Percentiles rank a stretch among this genome's conserved stretches.
These are phyloP conservation scores for Curvularia sp. DNA, from an alignment of 2,329 filamentous ascomycete species.

Conservation along the genomic window DNA sequence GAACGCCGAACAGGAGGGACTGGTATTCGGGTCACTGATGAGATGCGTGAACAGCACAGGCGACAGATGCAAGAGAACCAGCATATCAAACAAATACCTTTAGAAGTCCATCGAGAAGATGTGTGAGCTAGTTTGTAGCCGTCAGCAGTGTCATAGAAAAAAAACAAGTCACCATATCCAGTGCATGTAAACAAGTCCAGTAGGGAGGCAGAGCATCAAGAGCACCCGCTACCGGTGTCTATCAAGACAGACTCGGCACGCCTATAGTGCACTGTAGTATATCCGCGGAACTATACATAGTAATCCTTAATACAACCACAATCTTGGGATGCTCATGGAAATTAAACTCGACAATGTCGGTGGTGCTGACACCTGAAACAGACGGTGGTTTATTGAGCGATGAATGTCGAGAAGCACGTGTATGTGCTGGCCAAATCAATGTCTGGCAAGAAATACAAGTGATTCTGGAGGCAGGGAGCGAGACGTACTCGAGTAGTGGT, in stretches of 20 bases:
- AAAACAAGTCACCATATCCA: background rate
- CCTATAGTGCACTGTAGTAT: background rate
- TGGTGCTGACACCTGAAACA: background rate
- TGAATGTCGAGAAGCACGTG: background rate
- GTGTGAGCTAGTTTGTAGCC: background rate
- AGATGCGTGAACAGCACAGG: constrained; percentile 12
- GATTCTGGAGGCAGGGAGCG: background rate
- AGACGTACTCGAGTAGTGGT: background rate
- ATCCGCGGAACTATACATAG: background rate
- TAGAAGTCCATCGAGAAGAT: background rate
- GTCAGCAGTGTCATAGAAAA: background rate
- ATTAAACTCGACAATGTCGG: background rate
- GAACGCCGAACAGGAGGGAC: constrained; percentile 9
- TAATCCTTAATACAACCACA: background rate
- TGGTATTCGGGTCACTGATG: constrained; percentile 13
- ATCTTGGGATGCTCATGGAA: background rate
- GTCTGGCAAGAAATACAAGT: background rate
- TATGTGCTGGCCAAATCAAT: background rate
- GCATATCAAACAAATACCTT: constrained; percentile 5
- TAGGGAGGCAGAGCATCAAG: background rate
- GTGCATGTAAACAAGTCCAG: background rate
- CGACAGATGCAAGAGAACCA: constrained; percentile 10
- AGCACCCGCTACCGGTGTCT: background rate
- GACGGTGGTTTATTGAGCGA: background rate
- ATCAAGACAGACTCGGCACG: background rate